These are phyloP conservation scores for Nematocida ironsii DNA, from an alignment of 371 early-diverging fungal genomes.

Conservation along the genomic window DNA sequence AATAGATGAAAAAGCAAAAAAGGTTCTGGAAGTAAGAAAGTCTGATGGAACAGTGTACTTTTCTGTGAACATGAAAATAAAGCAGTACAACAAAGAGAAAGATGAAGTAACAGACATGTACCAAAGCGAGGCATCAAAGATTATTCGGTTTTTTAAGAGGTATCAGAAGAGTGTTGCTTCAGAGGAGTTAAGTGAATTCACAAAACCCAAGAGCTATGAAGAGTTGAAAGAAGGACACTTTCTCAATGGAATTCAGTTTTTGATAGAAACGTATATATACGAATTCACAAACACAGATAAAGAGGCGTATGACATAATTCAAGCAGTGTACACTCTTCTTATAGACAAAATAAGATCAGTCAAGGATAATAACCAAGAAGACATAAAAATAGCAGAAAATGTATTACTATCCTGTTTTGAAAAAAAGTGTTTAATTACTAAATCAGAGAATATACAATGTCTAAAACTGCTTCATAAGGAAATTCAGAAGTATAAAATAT, in stretches of 20 bases:
- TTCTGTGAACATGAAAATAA: background rate
- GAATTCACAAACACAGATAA: background rate
- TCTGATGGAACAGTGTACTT: background rate
- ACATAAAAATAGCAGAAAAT: background rate
- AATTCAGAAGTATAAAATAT: background rate
- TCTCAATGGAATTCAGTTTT: background rate
- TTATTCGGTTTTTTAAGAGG: background rate
- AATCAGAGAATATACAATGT: background rate
- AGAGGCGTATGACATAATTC: background rate
- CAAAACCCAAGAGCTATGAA: background rate
- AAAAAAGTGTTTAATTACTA: background rate
- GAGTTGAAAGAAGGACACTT: background rate
- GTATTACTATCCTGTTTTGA: background rate
- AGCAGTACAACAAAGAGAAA: background rate
- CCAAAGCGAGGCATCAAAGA: background rate
- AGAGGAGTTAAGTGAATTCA: background rate
- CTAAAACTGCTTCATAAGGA: too few relatives aligned
- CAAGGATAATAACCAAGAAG: background rate
- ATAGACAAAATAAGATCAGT: background rate
- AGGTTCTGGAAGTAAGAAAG: background rate
- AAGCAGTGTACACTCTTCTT: background rate
- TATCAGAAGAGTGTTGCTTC: background rate
- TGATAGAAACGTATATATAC: background rate
- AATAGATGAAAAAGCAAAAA: background rate
- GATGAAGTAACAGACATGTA: background rate